A percentile compares a stretch with the other conserved stretches of the same genome.
phyloP scores from a whole-genome alignment of 371 early-diverging fungal species.

The Mortierella sp. region DNA sequence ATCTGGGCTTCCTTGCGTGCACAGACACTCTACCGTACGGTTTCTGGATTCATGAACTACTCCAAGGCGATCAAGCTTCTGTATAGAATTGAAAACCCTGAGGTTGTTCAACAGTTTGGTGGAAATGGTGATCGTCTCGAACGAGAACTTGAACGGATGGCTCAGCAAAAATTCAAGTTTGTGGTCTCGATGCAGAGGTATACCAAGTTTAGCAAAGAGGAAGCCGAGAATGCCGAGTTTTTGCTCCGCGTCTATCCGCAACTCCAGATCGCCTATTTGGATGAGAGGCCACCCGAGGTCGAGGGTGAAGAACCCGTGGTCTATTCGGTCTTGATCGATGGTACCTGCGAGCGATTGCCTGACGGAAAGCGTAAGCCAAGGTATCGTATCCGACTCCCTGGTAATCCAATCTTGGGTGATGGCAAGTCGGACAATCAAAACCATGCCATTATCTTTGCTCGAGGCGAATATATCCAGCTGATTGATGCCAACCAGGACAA shows the following conservation, averaged over 20 bases:
- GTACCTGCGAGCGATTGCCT: constrained; percentile 68
- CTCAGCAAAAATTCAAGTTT: constrained; percentile 84
- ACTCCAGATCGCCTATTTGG: constrained; percentile 86
- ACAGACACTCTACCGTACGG: constrained; percentile 90
- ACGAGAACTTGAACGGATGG: constrained; percentile 72
- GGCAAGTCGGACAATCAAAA: constrained; percentile 95
- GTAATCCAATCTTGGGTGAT: constrained; percentile 90
- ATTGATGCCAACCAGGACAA: constrained; percentile 95
- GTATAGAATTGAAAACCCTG: constrained; percentile 86
- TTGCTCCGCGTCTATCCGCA: constrained; percentile 82
- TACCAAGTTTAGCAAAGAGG: constrained; percentile 77
- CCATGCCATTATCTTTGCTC: constrained; percentile 84
- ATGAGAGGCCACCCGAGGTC: constrained; percentile 65
- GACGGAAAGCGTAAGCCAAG: constrained; percentile 79
- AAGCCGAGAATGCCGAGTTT: constrained; percentile 83
- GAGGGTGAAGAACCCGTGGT: constrained; percentile 67
- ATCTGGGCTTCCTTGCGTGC: constrained; percentile 92
- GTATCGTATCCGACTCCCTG: constrained; percentile 84
- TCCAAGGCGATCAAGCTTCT: constrained; percentile 84
- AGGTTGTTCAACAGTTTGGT: constrained; percentile 70
- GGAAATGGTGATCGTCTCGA: constrained; percentile 74
- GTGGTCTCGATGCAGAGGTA: constrained; percentile 92
- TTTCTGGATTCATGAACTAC: constrained; percentile 93
- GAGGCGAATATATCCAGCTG: constrained; percentile 88
- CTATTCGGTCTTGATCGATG: constrained; percentile 83